These are phyloP conservation scores for Fragaria ananassa DNA, from an alignment of 306 rosid genomes.

Conservation along the genomic window DNA sequence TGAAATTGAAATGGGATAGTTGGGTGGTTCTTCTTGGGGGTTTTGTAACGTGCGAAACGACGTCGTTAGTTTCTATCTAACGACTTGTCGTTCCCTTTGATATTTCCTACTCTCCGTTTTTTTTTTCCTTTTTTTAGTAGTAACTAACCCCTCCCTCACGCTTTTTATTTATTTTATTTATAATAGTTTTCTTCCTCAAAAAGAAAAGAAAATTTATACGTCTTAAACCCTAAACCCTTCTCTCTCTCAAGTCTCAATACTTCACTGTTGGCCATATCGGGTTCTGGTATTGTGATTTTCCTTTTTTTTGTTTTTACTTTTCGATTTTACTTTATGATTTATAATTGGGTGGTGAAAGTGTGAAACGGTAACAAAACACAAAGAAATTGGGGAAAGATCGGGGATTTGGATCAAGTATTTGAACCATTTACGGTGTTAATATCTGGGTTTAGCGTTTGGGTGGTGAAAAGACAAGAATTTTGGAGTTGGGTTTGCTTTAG, in stretches of 20 bases:
- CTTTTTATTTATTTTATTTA: no score
- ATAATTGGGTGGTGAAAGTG: neutral
- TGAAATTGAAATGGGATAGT: neutral
- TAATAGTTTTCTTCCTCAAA: no score
- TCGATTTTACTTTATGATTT: neutral
- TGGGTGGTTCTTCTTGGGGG: neutral
- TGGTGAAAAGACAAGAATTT: neutral
- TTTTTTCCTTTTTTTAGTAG: no score
- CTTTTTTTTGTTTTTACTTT: neutral
- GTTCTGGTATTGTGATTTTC: neutral
- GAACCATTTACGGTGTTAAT: neutral
- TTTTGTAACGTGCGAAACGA: neutral
- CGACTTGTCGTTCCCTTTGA: neutral
- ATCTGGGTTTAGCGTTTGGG: neutral
- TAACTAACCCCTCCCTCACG: neutral
- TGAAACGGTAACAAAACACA: neutral
- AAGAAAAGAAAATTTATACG: no score
- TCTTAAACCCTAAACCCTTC: slow-evolving; percentile 18
- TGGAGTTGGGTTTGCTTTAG: neutral
- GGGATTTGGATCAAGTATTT: neutral
- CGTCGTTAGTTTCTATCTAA: neutral
- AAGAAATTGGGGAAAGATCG: neutral
- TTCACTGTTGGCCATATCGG: neutral
- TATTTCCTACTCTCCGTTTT: no score
- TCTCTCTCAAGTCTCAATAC: neutral